A percentile compares a stretch with the other conserved stretches of the same genome.
These are phyloP conservation scores for Kalanchoe fedtschenkoi DNA, from an alignment of 164 flowering plant species.

Conservation along the genomic window DNA sequence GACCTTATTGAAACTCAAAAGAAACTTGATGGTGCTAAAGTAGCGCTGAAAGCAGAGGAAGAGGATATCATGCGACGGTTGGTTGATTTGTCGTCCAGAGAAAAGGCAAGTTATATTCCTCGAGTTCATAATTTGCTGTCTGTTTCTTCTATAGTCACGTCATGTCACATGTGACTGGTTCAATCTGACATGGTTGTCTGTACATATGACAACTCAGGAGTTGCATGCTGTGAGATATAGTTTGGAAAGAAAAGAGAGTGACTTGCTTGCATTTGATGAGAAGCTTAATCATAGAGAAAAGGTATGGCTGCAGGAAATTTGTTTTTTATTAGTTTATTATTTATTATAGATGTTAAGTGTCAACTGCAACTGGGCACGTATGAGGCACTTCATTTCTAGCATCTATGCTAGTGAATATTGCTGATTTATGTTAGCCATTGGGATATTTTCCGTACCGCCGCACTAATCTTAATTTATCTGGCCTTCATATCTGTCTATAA, in stretches of 20 bases:
- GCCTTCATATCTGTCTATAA: too few species aligned
- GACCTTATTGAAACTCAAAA: conserved; percentile 56
- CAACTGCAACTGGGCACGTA: too few species aligned
- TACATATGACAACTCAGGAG: conserved; percentile 40
- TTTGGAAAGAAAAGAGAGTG: conserved; percentile 51
- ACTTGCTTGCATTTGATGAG: conserved; percentile 47
- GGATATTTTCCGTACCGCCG: too few species aligned
- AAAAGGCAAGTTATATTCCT: conserved; percentile 40
- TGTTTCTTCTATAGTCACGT: background rate
- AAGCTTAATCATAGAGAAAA: conserved; percentile 65
- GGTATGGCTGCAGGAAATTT: conserved; percentile 26
- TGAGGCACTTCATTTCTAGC: too few species aligned
- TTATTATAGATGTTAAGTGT: too few species aligned
- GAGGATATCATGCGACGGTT: conserved; percentile 47
- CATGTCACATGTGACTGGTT: background rate
- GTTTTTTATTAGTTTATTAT: background rate
- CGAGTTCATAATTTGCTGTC: background rate
- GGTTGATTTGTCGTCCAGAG: conserved; percentile 32
- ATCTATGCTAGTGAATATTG: too few species aligned
- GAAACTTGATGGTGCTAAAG: conserved; percentile 33
- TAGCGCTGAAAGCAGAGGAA: conserved; percentile 41
- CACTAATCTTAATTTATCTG: too few species aligned
- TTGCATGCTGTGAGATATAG: conserved; percentile 27
- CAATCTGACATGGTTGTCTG: background rate
- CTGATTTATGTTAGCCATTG: too few species aligned